phyloP scores from a whole-genome alignment of 441 rosid genomes.

The Kokia cookei region DNA sequence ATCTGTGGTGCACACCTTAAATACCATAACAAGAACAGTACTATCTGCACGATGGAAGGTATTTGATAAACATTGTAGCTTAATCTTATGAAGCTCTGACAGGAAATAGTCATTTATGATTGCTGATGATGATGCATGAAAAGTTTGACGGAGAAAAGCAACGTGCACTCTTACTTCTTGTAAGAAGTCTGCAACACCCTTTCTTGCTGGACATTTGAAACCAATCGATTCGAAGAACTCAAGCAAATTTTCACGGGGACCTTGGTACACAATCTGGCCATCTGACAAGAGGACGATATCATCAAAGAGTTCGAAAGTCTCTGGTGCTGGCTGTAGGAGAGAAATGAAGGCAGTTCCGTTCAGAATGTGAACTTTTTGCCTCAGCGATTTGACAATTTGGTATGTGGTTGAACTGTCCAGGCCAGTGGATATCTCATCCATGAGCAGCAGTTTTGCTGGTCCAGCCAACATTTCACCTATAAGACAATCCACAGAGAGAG shows the following conservation, averaged over 20 bases:
- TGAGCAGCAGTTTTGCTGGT: constrained; percentile 56
- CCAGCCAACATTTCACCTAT: constrained; percentile 89
- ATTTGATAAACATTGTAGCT: neutral
- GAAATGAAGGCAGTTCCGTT: constrained; percentile 70
- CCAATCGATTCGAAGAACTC: constrained; percentile 65
- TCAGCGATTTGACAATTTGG: constrained; percentile 64
- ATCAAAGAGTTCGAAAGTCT: constrained; percentile 77
- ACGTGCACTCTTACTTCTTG: constrained; percentile 54
- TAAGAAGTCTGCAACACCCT: constrained; percentile 78
- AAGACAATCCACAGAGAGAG: neutral
- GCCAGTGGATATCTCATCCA: constrained; percentile 93
- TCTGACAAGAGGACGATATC: constrained; percentile 73
- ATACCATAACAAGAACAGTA: neutral
- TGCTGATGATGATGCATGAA: neutral
- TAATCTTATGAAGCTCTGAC: neutral
- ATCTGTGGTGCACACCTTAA: neutral
- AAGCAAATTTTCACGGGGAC: constrained; percentile 62
- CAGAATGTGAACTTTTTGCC: constrained; percentile 55
- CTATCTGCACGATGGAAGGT: neutral
- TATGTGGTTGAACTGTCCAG: constrained; percentile 73
- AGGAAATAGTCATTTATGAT: neutral
- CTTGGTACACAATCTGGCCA: constrained; percentile 74
- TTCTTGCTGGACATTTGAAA: constrained; percentile 76
- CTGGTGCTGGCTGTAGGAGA: constrained; percentile 93
- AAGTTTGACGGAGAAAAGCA: neutral